Conservation (phyloP, 2,329 filamentous ascomycete genomes). For the Pyricularia pennisetigena region DNA sequence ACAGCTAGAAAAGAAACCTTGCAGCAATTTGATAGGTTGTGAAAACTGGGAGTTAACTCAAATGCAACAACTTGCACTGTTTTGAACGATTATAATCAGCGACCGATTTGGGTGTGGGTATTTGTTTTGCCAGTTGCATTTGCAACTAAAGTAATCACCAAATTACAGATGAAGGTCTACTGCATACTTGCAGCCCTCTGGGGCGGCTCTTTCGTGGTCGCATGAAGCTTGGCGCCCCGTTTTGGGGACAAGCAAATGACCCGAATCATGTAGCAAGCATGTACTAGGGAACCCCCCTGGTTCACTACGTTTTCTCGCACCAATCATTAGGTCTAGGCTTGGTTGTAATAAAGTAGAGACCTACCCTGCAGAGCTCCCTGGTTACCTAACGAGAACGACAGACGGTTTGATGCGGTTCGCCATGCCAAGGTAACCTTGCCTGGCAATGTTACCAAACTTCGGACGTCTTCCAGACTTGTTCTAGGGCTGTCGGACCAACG, state of each 20-base stretch:
- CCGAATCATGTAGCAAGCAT: neutral
- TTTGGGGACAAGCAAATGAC: neutral
- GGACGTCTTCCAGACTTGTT: conserved; percentile 8
- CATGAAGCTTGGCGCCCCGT: neutral
- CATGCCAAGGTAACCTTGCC: neutral
- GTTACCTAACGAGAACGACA: neutral
- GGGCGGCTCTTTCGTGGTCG: neutral
- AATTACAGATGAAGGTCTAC: no score
- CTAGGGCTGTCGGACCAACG: conserved; percentile 2
- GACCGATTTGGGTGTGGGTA: no score
- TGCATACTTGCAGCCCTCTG: no score
- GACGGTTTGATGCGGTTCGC: neutral
- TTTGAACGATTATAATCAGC: no score
- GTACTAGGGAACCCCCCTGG: neutral
- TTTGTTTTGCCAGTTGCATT: no score
- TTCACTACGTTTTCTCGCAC: neutral
- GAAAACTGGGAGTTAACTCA: no score
- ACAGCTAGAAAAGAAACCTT: no score
- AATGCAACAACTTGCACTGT: no score
- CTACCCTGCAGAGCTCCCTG: neutral
- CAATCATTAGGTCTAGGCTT: neutral
- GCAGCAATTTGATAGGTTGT: no score
- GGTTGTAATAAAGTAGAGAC: neutral
- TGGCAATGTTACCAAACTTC: neutral
- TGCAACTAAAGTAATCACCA: no score